These are phyloP conservation scores for Stevia rebaudiana DNA, from an alignment of 140 eudicot genomes.

Conservation along the genomic window DNA sequence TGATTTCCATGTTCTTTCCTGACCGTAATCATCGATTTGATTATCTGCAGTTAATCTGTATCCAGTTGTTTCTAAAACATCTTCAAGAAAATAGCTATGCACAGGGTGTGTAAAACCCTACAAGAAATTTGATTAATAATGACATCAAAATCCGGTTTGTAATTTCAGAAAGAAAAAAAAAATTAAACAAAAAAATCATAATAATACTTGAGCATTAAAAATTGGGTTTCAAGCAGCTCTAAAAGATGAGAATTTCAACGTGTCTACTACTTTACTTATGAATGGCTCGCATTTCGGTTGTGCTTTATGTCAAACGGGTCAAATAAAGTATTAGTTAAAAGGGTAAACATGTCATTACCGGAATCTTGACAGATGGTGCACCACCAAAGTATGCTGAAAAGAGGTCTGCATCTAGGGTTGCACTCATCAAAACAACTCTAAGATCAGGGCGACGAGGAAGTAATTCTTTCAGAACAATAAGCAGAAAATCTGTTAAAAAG, in stretches of 20 bases:
- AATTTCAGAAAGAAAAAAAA: neutral
- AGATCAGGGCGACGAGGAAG: constrained; percentile 87
- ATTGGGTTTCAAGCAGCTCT: neutral
- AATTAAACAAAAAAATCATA: neutral
- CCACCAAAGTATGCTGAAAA: constrained; percentile 87
- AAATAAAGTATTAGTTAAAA: too few relatives aligned
- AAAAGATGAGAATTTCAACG: neutral
- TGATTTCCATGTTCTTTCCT: constrained; percentile 75
- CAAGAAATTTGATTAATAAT: constrained; percentile 9
- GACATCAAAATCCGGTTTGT: neutral
- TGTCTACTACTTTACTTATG: neutral
- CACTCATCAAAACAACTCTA: constrained; percentile 86
- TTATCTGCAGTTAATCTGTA: constrained; percentile 71
- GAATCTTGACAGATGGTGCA: constrained; percentile 67
- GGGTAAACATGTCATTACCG: too few relatives aligned
- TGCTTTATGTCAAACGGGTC: neutral
- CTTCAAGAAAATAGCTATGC: constrained; percentile 68
- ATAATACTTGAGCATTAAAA: too few relatives aligned
- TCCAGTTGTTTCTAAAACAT: constrained; percentile 65
- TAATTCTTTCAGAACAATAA: constrained; percentile 73
- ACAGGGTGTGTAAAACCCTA: constrained; percentile 97
- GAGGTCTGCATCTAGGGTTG: constrained; percentile 81
- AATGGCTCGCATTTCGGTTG: neutral
- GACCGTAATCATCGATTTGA: constrained; percentile 92
- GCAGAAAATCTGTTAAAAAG: constrained; percentile 66